Percentiles rank a stretch among this genome's conserved stretches.
These are phyloP conservation scores for Syzygium jambos DNA, from an alignment of 345 rosid genomes.

Conservation along the genomic window DNA sequence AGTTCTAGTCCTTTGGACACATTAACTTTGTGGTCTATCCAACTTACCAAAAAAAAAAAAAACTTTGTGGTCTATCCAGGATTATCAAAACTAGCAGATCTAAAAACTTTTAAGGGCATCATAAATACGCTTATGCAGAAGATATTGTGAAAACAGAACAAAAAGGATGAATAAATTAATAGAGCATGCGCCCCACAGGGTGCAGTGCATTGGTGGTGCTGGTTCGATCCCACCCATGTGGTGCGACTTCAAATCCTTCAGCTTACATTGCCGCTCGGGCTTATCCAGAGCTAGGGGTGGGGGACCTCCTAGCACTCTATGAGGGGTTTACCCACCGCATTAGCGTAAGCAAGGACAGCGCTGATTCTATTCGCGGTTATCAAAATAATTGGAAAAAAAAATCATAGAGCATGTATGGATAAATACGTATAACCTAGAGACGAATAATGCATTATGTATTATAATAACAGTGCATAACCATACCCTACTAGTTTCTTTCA, in stretches of 20 bases:
- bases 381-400: neutral
- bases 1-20: neutral
- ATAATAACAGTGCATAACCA: neutral
- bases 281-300: neutral
- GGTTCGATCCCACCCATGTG: neutral
- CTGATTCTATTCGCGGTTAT: neutral
- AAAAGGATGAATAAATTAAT: neutral
- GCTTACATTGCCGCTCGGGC: neutral
- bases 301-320: neutral
- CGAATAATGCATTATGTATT: neutral
- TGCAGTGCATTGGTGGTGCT: neutral
- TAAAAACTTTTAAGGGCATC: neutral
- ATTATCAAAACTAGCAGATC: neutral
- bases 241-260: neutral
- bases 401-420: neutral
- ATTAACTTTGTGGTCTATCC: neutral
- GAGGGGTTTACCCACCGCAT: neutral
- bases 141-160: neutral
- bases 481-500: constrained; percentile 84
- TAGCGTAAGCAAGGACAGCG: neutral
- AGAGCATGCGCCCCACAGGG: neutral
- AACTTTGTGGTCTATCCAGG: neutral
- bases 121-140: neutral
- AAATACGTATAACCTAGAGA: neutral
- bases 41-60: no score